Conservation (phyloP, 345 rosid species). For the Combretum micranthum region DNA sequence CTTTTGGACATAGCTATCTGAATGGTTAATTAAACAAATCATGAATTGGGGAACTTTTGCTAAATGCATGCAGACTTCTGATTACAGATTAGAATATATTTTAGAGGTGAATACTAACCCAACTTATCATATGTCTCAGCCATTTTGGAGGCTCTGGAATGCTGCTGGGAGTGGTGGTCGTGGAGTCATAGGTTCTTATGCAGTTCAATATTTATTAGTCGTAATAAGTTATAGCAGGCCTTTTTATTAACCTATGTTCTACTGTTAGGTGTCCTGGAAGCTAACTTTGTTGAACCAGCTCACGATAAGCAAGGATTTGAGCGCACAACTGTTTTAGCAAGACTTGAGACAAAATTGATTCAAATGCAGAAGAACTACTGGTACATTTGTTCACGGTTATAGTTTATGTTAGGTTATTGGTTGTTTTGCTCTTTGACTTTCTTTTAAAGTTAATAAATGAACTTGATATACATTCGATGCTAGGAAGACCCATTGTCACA, state of each 20-base stretch:
- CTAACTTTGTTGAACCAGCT: constrained; percentile 94
- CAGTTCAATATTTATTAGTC: constrained; percentile 1
- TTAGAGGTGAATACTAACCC: not conserved
- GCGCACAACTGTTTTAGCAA: constrained; percentile 83
- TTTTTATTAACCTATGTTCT: constrained; percentile 16
- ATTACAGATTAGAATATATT: not conserved
- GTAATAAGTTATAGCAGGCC: not conserved
- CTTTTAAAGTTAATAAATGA: not conserved
- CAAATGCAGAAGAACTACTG: constrained; percentile 87
- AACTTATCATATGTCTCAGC: constrained; percentile 36
- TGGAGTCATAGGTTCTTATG: constrained; percentile 70
- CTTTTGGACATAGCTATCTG: too few species aligned
- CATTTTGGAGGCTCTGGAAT: constrained; percentile 99
- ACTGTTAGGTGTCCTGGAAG: constrained; percentile 75
- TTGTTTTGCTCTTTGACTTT: not conserved
- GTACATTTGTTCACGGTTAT: constrained; percentile 23
- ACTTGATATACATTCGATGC: constrained; percentile 7
- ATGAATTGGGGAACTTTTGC: too few species aligned
- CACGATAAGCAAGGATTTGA: constrained; percentile 97
- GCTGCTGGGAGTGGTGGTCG: constrained; percentile 91
- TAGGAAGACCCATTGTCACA: constrained; percentile 65
- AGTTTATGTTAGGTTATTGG: not conserved
- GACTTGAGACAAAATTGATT: constrained; percentile 64
- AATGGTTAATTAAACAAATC: too few species aligned
- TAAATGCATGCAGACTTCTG: too few species aligned